A percentile compares a stretch with the other conserved stretches of the same genome.
Conservation (phyloP, 306 rosid species). For the Rubus idaeus region DNA sequence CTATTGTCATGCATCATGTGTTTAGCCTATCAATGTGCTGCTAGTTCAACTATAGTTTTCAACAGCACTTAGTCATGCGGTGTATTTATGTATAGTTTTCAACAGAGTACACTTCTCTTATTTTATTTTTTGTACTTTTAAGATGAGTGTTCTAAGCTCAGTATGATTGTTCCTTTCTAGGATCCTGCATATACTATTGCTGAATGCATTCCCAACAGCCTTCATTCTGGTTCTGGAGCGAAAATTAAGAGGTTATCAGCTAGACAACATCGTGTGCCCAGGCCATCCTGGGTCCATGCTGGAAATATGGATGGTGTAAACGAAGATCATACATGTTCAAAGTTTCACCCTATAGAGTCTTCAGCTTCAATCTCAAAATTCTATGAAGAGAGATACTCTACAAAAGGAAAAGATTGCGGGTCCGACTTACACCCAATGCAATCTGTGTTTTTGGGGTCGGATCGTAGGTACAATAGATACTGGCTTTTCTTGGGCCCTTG, state of each 20-base stretch:
- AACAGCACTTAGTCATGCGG: background rate
- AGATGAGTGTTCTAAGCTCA: background rate
- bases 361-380: conserved; percentile 50
- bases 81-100: background rate
- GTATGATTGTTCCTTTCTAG: conserved; percentile 25
- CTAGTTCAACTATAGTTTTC: background rate
- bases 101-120: background rate
- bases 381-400: conserved; percentile 30
- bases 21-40: background rate
- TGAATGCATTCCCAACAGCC: conserved; percentile 55
- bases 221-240: conserved; percentile 69
- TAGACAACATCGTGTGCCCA: conserved; percentile 35
- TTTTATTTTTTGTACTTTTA: background rate
- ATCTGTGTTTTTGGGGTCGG: conserved; percentile 93
- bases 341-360: conserved; percentile 64
- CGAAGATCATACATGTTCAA: conserved; percentile 39
- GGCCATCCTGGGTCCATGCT: conserved; percentile 42
- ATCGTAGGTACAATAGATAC: conserved; percentile 93
- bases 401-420: conserved; percentile 31
- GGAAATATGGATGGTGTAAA: conserved; percentile 43
- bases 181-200: conserved; percentile 43
- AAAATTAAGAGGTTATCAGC: conserved; percentile 77
- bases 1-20: background rate
- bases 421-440: conserved; percentile 71
- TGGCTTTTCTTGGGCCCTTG: conserved; percentile 99